Percentiles rank a stretch among this genome's conserved stretches.
phyloP scores from a whole-genome alignment of 1,284 basidiomycete genomes.

The Volvariella volvacea region DNA sequence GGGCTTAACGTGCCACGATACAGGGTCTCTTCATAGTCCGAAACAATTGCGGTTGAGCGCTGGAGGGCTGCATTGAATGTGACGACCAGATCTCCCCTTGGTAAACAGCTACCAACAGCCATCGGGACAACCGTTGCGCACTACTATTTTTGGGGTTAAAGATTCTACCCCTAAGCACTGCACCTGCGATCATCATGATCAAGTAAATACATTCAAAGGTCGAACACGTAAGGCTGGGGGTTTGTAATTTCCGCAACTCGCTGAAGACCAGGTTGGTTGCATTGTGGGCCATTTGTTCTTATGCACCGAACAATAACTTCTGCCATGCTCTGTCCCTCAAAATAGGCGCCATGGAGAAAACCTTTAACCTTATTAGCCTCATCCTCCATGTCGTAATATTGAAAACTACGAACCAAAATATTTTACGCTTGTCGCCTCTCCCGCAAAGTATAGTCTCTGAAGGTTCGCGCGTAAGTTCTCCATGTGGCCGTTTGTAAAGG shows the following conservation, averaged over 20 bases:
- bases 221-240: not conserved
- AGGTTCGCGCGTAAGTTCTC: conserved; percentile 54
- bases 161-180: not conserved
- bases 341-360: conserved; percentile 41
- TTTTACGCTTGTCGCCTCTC: conserved; percentile 53
- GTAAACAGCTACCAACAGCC: no score
- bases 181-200: not conserved
- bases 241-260: not conserved
- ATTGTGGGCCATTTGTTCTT: conserved; percentile 10
- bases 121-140: no score
- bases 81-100: no score
- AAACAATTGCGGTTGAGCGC: no score
- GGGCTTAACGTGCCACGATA: no score
- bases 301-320: conserved; percentile 31
- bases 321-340: conserved; percentile 31
- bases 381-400: no score
- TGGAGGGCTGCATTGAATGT: no score
- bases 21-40: no score
- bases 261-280: no score
- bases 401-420: conserved; percentile 46
- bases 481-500: conserved; percentile 46
- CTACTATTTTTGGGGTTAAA: no score
- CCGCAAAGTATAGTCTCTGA: conserved; percentile 53
- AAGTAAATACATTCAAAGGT: not conserved
- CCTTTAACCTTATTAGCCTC: no score